Evolutionary conservation across 1,284 basidiomycete species (phyloP), one percentile per base, ranked within the genome.

Genomic region (Porogramme epimiltina): DNA sequence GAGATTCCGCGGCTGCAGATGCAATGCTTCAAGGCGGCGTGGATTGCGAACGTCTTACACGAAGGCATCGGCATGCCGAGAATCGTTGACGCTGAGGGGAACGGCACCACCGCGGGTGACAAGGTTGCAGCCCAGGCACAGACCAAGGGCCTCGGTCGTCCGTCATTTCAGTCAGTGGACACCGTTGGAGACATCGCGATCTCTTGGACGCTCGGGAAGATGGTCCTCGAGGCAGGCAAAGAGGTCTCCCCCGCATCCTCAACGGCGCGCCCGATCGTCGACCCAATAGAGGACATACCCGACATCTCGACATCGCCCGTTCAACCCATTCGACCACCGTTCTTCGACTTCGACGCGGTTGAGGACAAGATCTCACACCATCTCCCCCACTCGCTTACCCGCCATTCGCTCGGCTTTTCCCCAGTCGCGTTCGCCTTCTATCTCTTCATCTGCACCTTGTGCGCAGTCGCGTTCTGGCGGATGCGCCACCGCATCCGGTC

Each of bases 21-120:
- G 89, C 97, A 99, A 67, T 99, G 97, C 69, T 99, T 99, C 86
- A 99, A 99, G 70, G 94, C 96, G 1, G 95, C 96, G 1, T 99
- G 97, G 97, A 84, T 99, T 52, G 87, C 90, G 51, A 98, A 98
- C 65, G 90, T 99, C 22, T 74, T 99, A 3, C 96, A 99, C 65
- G 93, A 98, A 65, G 97, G 96, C 22, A 89, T 99, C 49, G 95
- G 94, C 15, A 84, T 99, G 66, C 97, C 97, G 11, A 83, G 97
- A 26, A 87, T 98, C 28, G 82, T 93, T 40, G 95, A 98, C 67
- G 77, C 81, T 2, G 89, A 83, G 4, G 93, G 93, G 1, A 89
- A 90, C 62, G 68, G 68, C 26, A 81, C 82, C 1, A 84, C 82
- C 0, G 74, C 80, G 20, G 81, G 80, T 0, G 82, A 87, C 46